phyloP scores from a whole-genome alignment of 805 yeast species.

The Zygosaccharomyces kombuchaensis region DNA sequence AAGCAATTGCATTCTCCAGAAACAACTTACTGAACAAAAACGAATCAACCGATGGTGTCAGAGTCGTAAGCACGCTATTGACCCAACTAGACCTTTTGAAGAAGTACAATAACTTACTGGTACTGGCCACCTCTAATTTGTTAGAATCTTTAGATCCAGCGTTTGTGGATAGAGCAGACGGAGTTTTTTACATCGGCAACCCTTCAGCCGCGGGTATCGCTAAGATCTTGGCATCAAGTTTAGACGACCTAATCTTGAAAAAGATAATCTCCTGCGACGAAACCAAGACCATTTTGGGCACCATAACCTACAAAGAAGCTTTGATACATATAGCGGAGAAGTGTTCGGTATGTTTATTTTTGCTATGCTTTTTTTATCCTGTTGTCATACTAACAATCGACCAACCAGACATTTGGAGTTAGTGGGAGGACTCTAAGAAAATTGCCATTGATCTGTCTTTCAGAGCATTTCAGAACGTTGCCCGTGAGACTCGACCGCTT shows the following conservation, averaged over 20 bases:
- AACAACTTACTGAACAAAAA: constrained; percentile 33
- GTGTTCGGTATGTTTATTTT: constrained; percentile 27
- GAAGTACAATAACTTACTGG: constrained; percentile 33
- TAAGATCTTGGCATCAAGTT: constrained; percentile 30
- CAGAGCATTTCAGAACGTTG: constrained; percentile 25
- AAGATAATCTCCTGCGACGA: constrained; percentile 14
- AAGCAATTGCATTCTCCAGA: constrained; percentile 43
- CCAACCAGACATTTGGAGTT: constrained; percentile 16
- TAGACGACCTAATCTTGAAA: constrained; percentile 24
- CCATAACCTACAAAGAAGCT: constrained; percentile 10
- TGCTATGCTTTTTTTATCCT: not conserved
- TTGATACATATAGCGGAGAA: constrained; percentile 18
- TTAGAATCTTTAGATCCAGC: constrained; percentile 40
- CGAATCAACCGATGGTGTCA: constrained; percentile 41
- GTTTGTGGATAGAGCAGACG: constrained; percentile 43
- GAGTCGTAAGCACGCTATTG: constrained; percentile 43
- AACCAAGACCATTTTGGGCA: constrained; percentile 2
- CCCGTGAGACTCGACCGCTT: constrained; percentile 27
- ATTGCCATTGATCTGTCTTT: constrained; percentile 28
- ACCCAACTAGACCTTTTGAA: constrained; percentile 41
- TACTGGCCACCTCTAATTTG: constrained; percentile 42
- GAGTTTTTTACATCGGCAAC: constrained; percentile 33
- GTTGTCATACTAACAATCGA: constrained; percentile 11
- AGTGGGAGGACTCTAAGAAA: constrained; percentile 34
- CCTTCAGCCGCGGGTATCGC: constrained; percentile 35